A percentile compares a stretch with the other conserved stretches of the same genome.
Evolutionary conservation across 2,329 filamentous ascomycete species (phyloP).

Genomic region (Zymoseptoria ardabiliae): DNA sequence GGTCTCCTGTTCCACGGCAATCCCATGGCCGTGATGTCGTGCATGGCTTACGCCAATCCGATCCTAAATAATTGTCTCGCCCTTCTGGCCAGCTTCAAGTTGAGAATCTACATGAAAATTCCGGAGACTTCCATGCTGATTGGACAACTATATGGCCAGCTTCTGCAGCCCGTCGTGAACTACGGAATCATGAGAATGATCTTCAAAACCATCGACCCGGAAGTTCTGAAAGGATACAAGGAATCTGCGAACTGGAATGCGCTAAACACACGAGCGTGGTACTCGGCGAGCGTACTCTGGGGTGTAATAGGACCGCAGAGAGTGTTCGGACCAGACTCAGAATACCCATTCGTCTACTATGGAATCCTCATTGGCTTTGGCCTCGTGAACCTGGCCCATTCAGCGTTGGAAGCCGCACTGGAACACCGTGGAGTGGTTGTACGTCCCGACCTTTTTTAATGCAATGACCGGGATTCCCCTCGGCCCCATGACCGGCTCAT

Average conservation of each 20-base stretch:
- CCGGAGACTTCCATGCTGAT: slow-evolving; percentile 33
- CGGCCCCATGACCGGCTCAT: slow-evolving; percentile 9
- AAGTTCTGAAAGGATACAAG: slow-evolving; percentile 19
- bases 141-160: slow-evolving; percentile 31
- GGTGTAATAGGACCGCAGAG: slow-evolving; percentile 29
- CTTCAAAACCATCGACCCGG: slow-evolving; percentile 33
- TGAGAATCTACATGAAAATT: slow-evolving; percentile 36
- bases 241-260: slow-evolving; percentile 10
- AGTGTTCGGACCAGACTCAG: slow-evolving; percentile 10
- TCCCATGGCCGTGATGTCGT: slow-evolving; percentile 25
- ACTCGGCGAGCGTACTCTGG: slow-evolving; percentile 29
- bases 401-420: slow-evolving; percentile 9
- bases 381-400: slow-evolving; percentile 7
- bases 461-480: slow-evolving; percentile 6
- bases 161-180: slow-evolving; percentile 11
- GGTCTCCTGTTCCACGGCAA: slow-evolving; percentile 27
- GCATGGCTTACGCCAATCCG: slow-evolving; percentile 29
- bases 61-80: slow-evolving; percentile 32
- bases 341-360: slow-evolving; percentile 13
- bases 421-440: slow-evolving; percentile 10
- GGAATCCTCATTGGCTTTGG: slow-evolving; percentile 10
- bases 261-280: slow-evolving; percentile 7
- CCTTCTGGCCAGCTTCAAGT: slow-evolving; percentile 32
- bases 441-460: slow-evolving; percentile 9
- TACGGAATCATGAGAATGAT: slow-evolving; percentile 30